Evolutionary conservation across 495 filamentous ascomycete species (phyloP), one percentile per base, ranked within the genome.

Genomic region (Halenospora varia): DNA sequence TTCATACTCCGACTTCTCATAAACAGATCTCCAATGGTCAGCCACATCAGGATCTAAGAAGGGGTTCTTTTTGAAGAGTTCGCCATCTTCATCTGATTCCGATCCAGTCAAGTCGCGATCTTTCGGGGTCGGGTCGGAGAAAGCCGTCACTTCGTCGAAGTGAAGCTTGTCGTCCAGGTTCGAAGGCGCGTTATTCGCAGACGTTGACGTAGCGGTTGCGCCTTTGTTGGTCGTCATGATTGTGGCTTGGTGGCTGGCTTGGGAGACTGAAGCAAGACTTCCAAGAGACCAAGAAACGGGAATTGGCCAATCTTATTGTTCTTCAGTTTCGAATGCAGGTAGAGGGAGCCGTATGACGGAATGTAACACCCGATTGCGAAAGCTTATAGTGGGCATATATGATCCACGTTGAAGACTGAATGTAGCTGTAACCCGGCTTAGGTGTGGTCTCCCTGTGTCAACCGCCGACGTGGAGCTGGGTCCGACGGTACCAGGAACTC

Each of bases 1-100:
- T 70, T 89, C 86, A 68, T 88, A 88, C 6, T 69, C 15, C 1
- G 62, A 45, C 49, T 64, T 63, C 25, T 63, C 56, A 18, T 63
- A 63, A 25, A 75, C 71, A 25, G 71, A 71, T 56, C 22, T 41
- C 48, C 49, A 60, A n/a, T 57, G 39, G 0, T 29, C 48, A 23
- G 53, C 54, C 10, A 64, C 54, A 9, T 64, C 62, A 15, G 62
- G 62, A 25, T 64, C 62, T 22, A 57, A 47, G 62, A 64, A 64
- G 3, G 52, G 52, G 44, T 62, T 62, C 42, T 26, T 25, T 20
- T 44, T 17, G 19, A 58, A 47, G 1, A 17, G 24, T 6, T 42
- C 42, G 22, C 55, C 47, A 45, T 62, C 60, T 22, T 62, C 59
- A 20, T 62, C 59, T 0, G 59, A 62, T 13, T 48, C 54, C 1